Conservation (phyloP, 1,139 yeast species). For the Dujonia santamariae region DNA sequence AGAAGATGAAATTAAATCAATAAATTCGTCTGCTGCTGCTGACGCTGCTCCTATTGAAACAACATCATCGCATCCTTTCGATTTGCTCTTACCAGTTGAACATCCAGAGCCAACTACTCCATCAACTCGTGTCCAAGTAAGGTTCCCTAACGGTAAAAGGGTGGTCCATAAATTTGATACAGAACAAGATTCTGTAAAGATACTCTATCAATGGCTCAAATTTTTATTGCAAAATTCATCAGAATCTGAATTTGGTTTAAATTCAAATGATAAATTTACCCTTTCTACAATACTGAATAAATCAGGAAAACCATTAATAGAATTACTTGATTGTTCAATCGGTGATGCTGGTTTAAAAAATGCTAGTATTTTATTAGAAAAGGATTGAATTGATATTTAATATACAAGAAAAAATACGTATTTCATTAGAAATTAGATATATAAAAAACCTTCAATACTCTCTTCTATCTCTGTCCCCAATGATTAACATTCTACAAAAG, state of each 20-base stretch:
- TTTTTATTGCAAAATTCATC: constrained; percentile 54
- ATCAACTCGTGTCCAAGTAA: constrained; percentile 78
- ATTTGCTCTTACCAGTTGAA: constrained; percentile 42
- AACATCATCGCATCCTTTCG: constrained; percentile 26
- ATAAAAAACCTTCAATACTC: no score
- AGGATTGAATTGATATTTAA: no score
- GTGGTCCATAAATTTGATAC: constrained; percentile 68
- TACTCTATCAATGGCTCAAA: constrained; percentile 42
- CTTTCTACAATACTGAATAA: constrained; percentile 64
- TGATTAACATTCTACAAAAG: no score
- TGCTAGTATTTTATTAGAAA: constrained; percentile 75
- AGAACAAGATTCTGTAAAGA: constrained; percentile 47
- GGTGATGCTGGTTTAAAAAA: constrained; percentile 76
- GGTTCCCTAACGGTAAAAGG: constrained; percentile 84
- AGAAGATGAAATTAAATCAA: constrained; percentile 12
- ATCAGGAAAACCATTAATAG: constrained; percentile 59
- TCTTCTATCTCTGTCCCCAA: no score
- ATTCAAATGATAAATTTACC: constrained; percentile 34
- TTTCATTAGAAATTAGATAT: no score
- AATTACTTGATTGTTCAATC: constrained; percentile 57
- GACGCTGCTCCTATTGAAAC: constrained; percentile 10
- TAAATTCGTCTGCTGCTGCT: constrained; percentile 1
- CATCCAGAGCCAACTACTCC: constrained; percentile 53
- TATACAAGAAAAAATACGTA: no score
- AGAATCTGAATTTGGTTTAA: constrained; percentile 46